A percentile compares a stretch with the other conserved stretches of the same genome.
Conservation (phyloP, 2,329 filamentous ascomycete genomes). For the Bisporella sp. region DNA sequence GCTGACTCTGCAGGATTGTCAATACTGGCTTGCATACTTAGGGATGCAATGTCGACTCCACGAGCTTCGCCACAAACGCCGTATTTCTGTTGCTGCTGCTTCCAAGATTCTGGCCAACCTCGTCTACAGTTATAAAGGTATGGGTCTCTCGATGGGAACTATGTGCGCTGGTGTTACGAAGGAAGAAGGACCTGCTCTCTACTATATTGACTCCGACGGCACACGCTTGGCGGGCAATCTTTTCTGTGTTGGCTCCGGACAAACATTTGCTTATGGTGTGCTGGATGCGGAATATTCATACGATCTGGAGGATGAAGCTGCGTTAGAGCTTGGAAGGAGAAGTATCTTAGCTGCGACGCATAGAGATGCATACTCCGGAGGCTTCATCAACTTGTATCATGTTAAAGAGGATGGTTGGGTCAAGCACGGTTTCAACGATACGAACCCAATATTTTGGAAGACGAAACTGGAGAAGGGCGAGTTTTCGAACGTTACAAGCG, state of each 20-base stretch:
- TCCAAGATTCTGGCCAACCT: slow-evolving; percentile 98
- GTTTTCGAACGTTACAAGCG: slow-evolving; percentile 52
- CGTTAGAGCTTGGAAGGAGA: slow-evolving; percentile 80
- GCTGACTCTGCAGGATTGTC: slow-evolving; percentile 62
- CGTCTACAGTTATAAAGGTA: slow-evolving; percentile 97
- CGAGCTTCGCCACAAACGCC: slow-evolving; percentile 97
- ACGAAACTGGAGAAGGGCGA: slow-evolving; percentile 98
- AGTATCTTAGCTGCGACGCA: slow-evolving; percentile 96
- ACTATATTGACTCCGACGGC: slow-evolving; percentile 98
- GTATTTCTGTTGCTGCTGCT: slow-evolving; percentile 93
- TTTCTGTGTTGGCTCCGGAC: slow-evolving; percentile 96
- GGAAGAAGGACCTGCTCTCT: slow-evolving; percentile 91
- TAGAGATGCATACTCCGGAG: slow-evolving; percentile 96
- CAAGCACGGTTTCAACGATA: slow-evolving; percentile 96
- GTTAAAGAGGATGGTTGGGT: slow-evolving; percentile 99
- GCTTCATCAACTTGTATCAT: slow-evolving; percentile 97
- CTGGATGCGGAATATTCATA: slow-evolving; percentile 93
- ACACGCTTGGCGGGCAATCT: slow-evolving; percentile 88
- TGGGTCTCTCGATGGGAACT: slow-evolving; percentile 97
- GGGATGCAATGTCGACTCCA: slow-evolving; percentile 99
- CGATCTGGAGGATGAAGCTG: slow-evolving; percentile 79
- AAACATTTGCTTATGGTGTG: slow-evolving; percentile 98
- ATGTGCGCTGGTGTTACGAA: slow-evolving; percentile 98
- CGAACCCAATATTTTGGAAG: slow-evolving; percentile 99
- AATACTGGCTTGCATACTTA: slow-evolving; percentile 99